Base-by-base conservation (phyloP, 345 rosid species). In the Euphorbia pulcherrima region DNA sequence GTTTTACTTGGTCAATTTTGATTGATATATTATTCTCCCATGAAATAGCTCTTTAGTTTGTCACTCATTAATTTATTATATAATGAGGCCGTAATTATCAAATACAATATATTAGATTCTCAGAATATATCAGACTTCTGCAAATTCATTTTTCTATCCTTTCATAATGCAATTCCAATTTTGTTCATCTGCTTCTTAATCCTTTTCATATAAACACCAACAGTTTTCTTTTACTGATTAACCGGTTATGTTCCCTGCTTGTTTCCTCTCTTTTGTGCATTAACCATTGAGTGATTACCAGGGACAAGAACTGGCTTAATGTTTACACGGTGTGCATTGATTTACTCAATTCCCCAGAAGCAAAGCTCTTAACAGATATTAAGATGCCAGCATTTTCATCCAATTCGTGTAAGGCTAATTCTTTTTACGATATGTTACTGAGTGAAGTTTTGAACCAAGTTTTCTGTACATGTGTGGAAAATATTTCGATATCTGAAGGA, bases 321-420 rank as follows among this genome's bases (percentile, higher is more conserved):
- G 82, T 88, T 73, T 88, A 90, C 71, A 90, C 83, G 16, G 97
- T 90, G 18, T 84, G 89, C 73, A 41, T 77, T 80, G 87, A 82
- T 78, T 71, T 83, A 68, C 69, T 77, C 41, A 73, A 75, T 79
- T 84, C 89, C 61, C 92, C 97, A 37, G 86, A 77, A 67, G 68
- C 73, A 65, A 84, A 74, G 71, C 69, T 28, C 40, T 50, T 58
- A 28, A 67, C 68, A 26, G 71, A 78, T 35, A 53, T 41, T 62
- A 73, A 53, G 60, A 60, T 71, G 73, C 65, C 76, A 33, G 67
- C 58, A 54, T 62, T 72, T 33, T 65, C 83, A 8, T 62, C 74
- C 54, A 62, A 64, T 64, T 68, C 61, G 41, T 56, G 87, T 82
- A 83, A 65, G 84, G 58, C 68, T 62, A 58, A 24, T 5, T 41